Evolutionary conservation across 2,329 filamentous ascomycete genomes (phyloP).

Genomic region (Fusarium camptoceras): DNA sequence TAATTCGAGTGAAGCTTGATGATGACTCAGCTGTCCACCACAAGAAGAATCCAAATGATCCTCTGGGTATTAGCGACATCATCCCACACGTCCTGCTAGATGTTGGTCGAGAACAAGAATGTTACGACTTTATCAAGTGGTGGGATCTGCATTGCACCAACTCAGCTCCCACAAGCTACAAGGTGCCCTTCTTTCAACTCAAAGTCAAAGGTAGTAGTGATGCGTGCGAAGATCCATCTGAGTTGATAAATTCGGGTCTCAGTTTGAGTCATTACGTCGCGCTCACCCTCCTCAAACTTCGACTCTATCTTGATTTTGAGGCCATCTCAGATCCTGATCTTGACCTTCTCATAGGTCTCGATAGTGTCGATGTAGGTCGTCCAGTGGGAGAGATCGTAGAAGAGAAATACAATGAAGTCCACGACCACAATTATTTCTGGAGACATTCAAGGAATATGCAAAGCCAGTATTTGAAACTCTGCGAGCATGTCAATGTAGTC

Average conservation of each 20-base stretch:
- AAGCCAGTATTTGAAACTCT: not conserved
- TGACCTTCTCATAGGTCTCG: not conserved
- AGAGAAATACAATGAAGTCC: not conserved
- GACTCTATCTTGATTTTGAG: not conserved
- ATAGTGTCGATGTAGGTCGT: too few species aligned
- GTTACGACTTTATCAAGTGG: not conserved
- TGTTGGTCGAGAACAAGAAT: not conserved
- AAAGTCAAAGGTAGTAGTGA: not conserved
- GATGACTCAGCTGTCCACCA: too few species aligned
- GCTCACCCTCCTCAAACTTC: not conserved
- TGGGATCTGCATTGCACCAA: not conserved
- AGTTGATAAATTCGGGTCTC: rapidly evolving
- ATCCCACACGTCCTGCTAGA: not conserved
- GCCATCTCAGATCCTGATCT: not conserved
- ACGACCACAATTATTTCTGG: rapidly evolving
- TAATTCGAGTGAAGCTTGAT: too few species aligned
- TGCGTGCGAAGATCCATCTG: not conserved
- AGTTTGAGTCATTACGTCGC: not conserved
- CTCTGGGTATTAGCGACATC: not conserved
- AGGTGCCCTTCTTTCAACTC: not conserved
- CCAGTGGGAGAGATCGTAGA: not conserved
- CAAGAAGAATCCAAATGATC: not conserved
- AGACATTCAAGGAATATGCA: too few species aligned
- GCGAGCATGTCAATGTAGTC: rapidly evolving
- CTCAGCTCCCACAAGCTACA: not conserved